Conservation (phyloP, 176 grass and related monocot species). For the Tuctoria greenei region DNA sequence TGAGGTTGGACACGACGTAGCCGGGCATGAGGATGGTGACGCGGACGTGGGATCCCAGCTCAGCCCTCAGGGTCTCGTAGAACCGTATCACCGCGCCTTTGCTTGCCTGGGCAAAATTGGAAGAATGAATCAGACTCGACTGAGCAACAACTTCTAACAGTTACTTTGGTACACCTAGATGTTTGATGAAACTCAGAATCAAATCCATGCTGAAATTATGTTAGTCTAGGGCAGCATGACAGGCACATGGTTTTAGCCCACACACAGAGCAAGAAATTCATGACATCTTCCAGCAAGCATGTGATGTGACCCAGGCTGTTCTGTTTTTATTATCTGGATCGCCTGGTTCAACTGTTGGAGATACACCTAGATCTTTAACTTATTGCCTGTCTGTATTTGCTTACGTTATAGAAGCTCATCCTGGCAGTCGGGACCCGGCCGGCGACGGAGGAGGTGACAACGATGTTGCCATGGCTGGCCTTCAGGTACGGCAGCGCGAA, state of each 20-base stretch:
- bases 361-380: constrained; percentile 4
- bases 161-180: background rate
- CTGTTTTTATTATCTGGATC: background rate
- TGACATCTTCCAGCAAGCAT: background rate
- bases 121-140: background rate
- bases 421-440: constrained; percentile 66
- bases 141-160: background rate
- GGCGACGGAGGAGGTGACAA: constrained; percentile 75
- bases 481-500: constrained; percentile 80
- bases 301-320: background rate
- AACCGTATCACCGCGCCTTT: constrained; percentile 73
- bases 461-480: constrained; percentile 69
- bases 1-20: constrained; percentile 79
- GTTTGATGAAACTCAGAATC: background rate
- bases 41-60: constrained; percentile 60
- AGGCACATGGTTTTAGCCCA: too few species aligned
- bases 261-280: background rate
- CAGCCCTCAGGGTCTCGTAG: constrained; percentile 67
- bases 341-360: background rate
- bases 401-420: constrained; percentile 94
- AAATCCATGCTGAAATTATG: background rate
- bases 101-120: constrained; percentile 48
- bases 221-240: background rate
- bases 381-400: background rate
- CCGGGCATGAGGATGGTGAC: constrained; percentile 75